Evolutionary conservation across 2,329 filamentous ascomycete genomes (phyloP).

Genomic region (Colletotrichum plurivorum): DNA sequence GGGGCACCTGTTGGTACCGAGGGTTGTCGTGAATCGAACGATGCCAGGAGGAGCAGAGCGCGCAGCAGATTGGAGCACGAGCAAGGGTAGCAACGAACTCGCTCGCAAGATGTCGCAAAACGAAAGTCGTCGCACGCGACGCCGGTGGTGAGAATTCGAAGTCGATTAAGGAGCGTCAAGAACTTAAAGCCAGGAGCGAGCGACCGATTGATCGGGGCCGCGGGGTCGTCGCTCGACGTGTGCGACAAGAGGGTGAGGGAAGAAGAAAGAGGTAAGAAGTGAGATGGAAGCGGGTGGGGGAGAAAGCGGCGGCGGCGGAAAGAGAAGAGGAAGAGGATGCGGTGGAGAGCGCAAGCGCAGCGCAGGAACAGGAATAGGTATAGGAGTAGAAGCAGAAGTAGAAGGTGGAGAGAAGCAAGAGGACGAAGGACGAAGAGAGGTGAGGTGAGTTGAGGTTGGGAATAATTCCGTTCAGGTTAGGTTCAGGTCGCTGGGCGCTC

Average conservation of each 20-base stretch:
- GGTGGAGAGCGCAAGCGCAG: conserved; percentile 1
- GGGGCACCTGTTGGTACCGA: not conserved
- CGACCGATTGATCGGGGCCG: conserved; percentile 24
- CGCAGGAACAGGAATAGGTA: conserved; percentile 12
- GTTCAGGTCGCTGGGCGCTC: conserved; percentile 28
- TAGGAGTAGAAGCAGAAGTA: conserved; percentile 13
- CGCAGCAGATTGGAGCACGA: conserved; percentile 5
- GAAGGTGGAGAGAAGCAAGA: conserved; percentile 5
- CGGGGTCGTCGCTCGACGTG: conserved; percentile 33
- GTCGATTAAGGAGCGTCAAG: conserved; percentile 38
- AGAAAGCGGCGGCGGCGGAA: not conserved
- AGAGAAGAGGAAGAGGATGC: not conserved
- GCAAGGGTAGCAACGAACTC: conserved; percentile 16
- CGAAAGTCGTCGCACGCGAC: conserved; percentile 42
- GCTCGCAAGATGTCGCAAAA: conserved; percentile 38
- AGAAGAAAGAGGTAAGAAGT: conserved; percentile 23
- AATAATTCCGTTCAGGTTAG: conserved; percentile 37
- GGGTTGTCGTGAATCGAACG: conserved; percentile 14
- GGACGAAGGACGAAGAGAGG: conserved; percentile 6
- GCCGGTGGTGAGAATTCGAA: conserved; percentile 26
- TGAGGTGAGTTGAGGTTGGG: conserved; percentile 35
- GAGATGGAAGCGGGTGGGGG: conserved; percentile 1
- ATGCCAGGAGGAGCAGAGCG: conserved; percentile 14
- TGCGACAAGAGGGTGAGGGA: conserved; percentile 30
- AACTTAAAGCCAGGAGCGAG: conserved; percentile 32